Evolutionary conservation across 768 basidiomycete species (phyloP), one percentile per base, ranked within the genome.

Genomic region (Collybia sordida): DNA sequence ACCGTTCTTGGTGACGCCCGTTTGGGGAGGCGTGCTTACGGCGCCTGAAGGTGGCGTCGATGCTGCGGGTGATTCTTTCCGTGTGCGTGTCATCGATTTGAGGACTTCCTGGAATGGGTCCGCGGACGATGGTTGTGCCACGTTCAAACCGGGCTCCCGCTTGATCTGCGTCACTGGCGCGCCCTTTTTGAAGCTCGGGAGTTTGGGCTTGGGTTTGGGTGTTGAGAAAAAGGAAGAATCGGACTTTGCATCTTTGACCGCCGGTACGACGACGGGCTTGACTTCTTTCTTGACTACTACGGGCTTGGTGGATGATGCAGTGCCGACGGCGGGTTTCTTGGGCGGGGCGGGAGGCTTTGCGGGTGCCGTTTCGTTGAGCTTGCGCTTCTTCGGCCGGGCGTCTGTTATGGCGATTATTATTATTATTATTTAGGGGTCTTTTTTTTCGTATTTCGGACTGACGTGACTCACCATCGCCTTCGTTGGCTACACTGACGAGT

Each of bases 161-260:
- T 77, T 78, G 45, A 61, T 61, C 47, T 58, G 64, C 3, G 58
- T 42, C 4, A 63, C 59, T 6, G 69, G 67, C 0, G 82, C 78
- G 9, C 84, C 86, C 67, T 93, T 93, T 72, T 86, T 92, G 75
- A 93, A 93, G 48, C 80, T 90, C 9, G 91, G 91, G 18, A 93
- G 72, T 67, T 88, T 90, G 24, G 86, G 81, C 61, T 91, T 92
- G 17, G 85, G 81, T 63, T 92, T 93, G 4, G 90, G 88, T 35
- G 87, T 86, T 47, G 90, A 92, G 68, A 93, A 93, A 68, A 93
- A 93, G 1, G 88, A 90, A 41, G 86, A 87, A 66, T 93, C 91
- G 11, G 88, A 85, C 71, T 90, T 88, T 15, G 88, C 86, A 56
- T 88, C 88, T 64, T 90, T 90, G 49, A 81, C 76, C 2, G 72